Evolutionary conservation across 768 basidiomycete genomes (phyloP), one percentile per base, ranked within the genome.

Genomic region (Pluteus cervinus): DNA sequence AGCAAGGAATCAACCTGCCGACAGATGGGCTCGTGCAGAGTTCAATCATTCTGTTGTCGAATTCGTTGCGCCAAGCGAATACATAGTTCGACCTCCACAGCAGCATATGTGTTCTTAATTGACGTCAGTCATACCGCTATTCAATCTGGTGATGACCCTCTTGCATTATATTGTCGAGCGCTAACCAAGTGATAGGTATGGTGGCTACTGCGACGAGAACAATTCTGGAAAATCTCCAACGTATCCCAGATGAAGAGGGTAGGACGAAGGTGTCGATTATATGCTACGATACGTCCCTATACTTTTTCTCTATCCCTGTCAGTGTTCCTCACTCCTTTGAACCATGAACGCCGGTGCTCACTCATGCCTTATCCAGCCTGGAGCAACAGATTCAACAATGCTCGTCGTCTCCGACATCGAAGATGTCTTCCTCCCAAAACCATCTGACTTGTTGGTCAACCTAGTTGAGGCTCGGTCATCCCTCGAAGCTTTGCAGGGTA

Each of bases 1-100:
- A n/a, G n/a, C n/a, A n/a, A n/a, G n/a, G n/a, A 96, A 94, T 54
- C 86, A 90, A 58, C 93, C 92, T 21, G 93, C 89, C 8, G 96
- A 99, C 61, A 69, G 96, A 39, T 99, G 96, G 93, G 66, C 76
- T 18, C 81, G 96, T 43, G 80, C 88, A 1, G 96, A 99, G 63
- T 72, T 99, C 36, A 98, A 96, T 52, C 79, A 88, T 56, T 77
- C 83, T 24, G 86, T 83, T n/a, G 89, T 99, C 36, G 96, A 99
- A 59, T 99, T 81, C 54, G 87, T 99, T 37, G 96, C 96, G 1
- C 93, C 96, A 5, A 94, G 92, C 0, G 96, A 99, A 63, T 99
- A 99, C 62, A 98, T 98, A 94, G 94, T 93, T 54, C 86, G 96
- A 46, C 85, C 96, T 4, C 96, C 96, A 36, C 96, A 98, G 59